Evolutionary conservation across 2,329 filamentous ascomycete genomes (phyloP).

Genomic region (Conoideocrella luteorostrata): DNA sequence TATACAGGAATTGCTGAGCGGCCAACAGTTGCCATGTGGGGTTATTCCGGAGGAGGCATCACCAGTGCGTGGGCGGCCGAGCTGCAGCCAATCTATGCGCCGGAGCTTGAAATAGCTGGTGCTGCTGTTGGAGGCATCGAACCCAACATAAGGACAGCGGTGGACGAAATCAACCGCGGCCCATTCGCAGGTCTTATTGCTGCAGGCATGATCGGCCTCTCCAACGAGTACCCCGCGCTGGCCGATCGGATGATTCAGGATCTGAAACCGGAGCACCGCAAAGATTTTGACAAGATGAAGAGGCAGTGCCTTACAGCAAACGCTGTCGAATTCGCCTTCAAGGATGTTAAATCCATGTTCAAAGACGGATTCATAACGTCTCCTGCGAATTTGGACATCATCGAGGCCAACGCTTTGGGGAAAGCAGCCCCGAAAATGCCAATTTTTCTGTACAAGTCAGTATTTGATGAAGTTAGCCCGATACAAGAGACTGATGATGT

Average conservation of each 20-base stretch:
- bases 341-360: constrained; percentile 37
- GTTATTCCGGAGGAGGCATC: constrained; percentile 20
- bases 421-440: background rate
- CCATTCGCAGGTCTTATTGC: constrained; percentile 16
- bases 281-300: constrained; percentile 23
- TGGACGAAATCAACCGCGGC: constrained; percentile 13
- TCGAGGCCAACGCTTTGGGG: background rate
- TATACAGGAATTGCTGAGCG: constrained; percentile 24
- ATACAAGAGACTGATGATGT: constrained; percentile 3
- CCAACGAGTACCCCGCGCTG: constrained; percentile 17
- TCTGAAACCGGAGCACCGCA: constrained; percentile 12
- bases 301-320: constrained; percentile 20
- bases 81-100: constrained; percentile 20
- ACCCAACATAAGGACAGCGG: constrained; percentile 13
- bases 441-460: constrained; percentile 4
- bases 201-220: constrained; percentile 15
- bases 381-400: background rate
- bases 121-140: constrained; percentile 19
- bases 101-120: constrained; percentile 18
- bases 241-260: constrained; percentile 10
- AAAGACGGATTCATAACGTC: constrained; percentile 12
- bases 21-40: constrained; percentile 38
- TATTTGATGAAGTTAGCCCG: constrained; percentile 1
- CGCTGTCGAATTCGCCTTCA: constrained; percentile 19
- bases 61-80: constrained; percentile 18